Percentiles rank a stretch among this genome's conserved stretches.
Conservation (phyloP, 2,329 filamentous ascomycete genomes). For the Chaetomium sp. region DNA sequence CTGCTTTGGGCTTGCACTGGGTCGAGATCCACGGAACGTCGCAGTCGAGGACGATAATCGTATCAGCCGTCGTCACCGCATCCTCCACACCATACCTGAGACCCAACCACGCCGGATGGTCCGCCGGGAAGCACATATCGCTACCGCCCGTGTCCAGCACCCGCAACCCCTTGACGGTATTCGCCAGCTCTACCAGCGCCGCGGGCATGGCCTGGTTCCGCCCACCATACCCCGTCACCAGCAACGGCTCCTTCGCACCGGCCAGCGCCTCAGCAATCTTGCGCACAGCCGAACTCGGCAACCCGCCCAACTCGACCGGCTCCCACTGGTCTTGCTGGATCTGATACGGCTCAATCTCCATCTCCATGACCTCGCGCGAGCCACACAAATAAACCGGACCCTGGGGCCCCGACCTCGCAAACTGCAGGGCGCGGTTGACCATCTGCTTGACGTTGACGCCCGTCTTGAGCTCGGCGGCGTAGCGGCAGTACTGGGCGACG, state of each 20-base stretch:
- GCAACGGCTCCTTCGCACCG: constrained; percentile 64
- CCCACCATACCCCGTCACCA: constrained; percentile 72
- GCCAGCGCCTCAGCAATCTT: constrained; percentile 65
- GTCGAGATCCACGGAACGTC: constrained; percentile 96
- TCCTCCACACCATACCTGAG: constrained; percentile 74
- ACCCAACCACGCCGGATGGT: constrained; percentile 69
- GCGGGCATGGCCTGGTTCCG: constrained; percentile 65
- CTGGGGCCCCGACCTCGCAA: constrained; percentile 73
- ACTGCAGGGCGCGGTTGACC: constrained; percentile 81
- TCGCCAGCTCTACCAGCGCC: constrained; percentile 66
- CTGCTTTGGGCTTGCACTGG: constrained; percentile 57
- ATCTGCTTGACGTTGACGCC: constrained; percentile 87
- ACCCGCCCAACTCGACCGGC: constrained; percentile 66
- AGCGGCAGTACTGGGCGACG: constrained; percentile 81
- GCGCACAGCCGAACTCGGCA: constrained; percentile 55
- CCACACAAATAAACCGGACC: constrained; percentile 81
- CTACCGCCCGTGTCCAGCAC: constrained; percentile 77
- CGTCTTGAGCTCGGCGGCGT: constrained; percentile 79
- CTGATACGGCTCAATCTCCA: constrained; percentile 73
- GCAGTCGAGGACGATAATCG: constrained; percentile 83
- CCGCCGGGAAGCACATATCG: constrained; percentile 78
- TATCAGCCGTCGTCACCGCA: constrained; percentile 73
- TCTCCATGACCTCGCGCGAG: constrained; percentile 81
- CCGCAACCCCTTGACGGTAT: constrained; percentile 67
- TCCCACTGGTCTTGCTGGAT: constrained; percentile 72